Evolutionary conservation across 129 eudicot genomes (phyloP).

Genomic region (Cynara cardunculus): DNA sequence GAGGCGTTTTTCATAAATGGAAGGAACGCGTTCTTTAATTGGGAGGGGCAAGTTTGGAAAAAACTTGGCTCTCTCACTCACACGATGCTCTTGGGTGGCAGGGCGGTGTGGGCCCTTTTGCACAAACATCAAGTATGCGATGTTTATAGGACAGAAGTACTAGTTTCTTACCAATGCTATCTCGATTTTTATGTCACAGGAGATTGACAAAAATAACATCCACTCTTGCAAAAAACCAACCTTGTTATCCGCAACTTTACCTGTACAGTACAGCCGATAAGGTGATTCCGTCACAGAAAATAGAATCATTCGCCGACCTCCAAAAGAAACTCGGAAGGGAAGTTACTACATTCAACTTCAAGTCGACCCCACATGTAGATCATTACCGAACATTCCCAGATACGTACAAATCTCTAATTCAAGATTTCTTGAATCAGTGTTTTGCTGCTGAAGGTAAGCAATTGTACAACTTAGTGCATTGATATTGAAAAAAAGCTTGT

Average conservation of each 20-base stretch:
- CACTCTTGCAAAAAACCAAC: constrained; percentile 50
- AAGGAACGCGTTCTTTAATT: no score
- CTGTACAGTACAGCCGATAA: constrained; percentile 83
- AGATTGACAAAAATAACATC: constrained; percentile 50
- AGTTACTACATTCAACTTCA: constrained; percentile 58
- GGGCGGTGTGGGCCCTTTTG: no score
- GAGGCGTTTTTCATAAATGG: no score
- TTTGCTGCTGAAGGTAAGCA: constrained; percentile 18
- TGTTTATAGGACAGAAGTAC: not conserved
- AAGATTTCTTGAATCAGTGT: constrained; percentile 53
- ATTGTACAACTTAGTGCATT: not conserved
- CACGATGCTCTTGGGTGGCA: no score
- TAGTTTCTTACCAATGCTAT: constrained; percentile 4
- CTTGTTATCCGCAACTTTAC: constrained; percentile 76
- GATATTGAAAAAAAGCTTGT: not conserved
- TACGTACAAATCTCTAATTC: constrained; percentile 43
- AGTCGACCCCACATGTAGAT: constrained; percentile 79
- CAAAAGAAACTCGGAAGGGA: constrained; percentile 56
- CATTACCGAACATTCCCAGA: constrained; percentile 80
- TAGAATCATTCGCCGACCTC: constrained; percentile 55
- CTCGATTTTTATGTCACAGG: constrained; percentile 36
- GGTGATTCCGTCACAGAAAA: constrained; percentile 60
- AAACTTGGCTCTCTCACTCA: no score
- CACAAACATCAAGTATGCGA: no score
- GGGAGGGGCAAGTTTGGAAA: no score